These are phyloP conservation scores for Glomus cerebriforme DNA, from an alignment of 192 early-diverging fungal species.

Conservation along the genomic window DNA sequence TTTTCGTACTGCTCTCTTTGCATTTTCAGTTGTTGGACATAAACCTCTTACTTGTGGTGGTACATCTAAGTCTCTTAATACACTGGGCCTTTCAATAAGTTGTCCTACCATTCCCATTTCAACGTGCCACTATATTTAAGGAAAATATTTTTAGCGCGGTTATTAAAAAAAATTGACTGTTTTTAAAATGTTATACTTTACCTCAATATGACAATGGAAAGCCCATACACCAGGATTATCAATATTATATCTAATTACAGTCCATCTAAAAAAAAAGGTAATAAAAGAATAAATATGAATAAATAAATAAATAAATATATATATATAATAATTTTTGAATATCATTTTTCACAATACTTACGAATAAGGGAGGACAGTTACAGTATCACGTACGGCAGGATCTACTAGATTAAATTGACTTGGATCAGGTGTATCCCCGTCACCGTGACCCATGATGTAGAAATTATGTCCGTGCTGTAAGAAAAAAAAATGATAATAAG, in stretches of 20 bases:
- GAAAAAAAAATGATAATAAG: not conserved
- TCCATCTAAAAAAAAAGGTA: slow-evolving; percentile 26
- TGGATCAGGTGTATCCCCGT: slow-evolving; percentile 35
- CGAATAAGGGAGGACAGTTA: slow-evolving; percentile 67
- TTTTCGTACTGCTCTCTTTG: not conserved
- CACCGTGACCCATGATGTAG: slow-evolving; percentile 41
- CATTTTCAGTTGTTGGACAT: too few species aligned
- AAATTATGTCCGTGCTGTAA: slow-evolving; percentile 48
- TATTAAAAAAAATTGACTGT: too few species aligned
- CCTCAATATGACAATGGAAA: slow-evolving; percentile 41
- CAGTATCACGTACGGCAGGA: slow-evolving; percentile 75
- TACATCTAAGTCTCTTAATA: not conserved
- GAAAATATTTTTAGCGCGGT: not conserved
- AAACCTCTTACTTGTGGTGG: too few species aligned
- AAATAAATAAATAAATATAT: not conserved
- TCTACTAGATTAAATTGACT: slow-evolving; percentile 49
- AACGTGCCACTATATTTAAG: slow-evolving; percentile 41
- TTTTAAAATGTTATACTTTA: too few species aligned
- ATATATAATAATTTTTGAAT: too few species aligned
- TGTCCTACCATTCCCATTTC: slow-evolving; percentile 47
- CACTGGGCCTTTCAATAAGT: slow-evolving; percentile 38
- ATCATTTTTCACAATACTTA: slow-evolving; percentile 42
- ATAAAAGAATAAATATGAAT: not conserved
- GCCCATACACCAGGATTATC: slow-evolving; percentile 40
- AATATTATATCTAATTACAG: not conserved